Evolutionary conservation across 176 grass and related monocot genomes (phyloP).

Genomic region (Ensete ventricosum): DNA sequence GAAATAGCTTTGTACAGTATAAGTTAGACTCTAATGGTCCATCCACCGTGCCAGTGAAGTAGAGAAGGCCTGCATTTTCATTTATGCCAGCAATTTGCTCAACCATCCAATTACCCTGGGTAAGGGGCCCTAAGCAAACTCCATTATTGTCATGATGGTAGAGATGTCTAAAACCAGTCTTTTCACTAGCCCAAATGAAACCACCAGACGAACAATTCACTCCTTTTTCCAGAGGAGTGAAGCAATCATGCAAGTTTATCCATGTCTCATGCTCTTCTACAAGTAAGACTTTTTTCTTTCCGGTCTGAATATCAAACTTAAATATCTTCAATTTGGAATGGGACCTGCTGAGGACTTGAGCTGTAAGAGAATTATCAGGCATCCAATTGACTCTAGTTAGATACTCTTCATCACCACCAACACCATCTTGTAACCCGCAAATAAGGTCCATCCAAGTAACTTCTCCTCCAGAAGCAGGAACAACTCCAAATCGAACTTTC

Average conservation of each 20-base stretch:
- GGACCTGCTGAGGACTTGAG: conserved; percentile 84
- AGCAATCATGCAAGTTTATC: conserved; percentile 94
- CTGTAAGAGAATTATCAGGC: conserved; percentile 63
- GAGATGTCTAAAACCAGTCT: conserved; percentile 88
- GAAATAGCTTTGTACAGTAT: conserved; percentile 66
- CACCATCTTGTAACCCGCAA: conserved; percentile 45
- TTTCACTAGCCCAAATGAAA: conserved; percentile 97
- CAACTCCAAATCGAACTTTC: conserved; percentile 77
- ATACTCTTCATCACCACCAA: conserved; percentile 71
- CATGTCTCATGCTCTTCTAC: conserved; percentile 68
- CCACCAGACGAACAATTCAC: conserved; percentile 55
- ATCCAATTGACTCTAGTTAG: conserved; percentile 93
- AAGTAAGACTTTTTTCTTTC: conserved; percentile 60
- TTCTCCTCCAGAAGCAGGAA: conserved; percentile 59
- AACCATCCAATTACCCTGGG: conserved; percentile 91
- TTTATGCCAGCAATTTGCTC: conserved; percentile 94
- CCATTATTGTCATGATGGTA: conserved; percentile 83
- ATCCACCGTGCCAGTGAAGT: conserved; percentile 82
- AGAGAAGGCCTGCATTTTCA: conserved; percentile 72
- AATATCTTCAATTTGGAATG: conserved; percentile 84
- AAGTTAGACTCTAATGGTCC: conserved; percentile 86
- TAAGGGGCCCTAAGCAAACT: conserved; percentile 67
- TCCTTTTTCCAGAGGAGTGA: conserved; percentile 71
- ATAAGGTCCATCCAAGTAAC: conserved; percentile 92
- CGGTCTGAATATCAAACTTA: conserved; percentile 70